Conservation (phyloP, 1,284 basidiomycete genomes). For the Chiua sp. region DNA sequence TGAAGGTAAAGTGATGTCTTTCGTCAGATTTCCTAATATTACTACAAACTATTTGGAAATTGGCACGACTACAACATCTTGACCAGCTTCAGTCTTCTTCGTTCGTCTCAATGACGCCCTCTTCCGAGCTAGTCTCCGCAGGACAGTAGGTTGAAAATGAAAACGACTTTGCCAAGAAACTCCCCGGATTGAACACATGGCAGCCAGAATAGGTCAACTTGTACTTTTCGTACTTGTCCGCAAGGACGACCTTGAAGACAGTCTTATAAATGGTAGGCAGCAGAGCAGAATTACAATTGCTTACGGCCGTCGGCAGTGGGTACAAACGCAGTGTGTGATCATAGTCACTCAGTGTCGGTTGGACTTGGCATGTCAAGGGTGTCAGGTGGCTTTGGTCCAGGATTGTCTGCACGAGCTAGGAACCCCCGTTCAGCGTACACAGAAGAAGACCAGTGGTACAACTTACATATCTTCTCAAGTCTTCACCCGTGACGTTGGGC, state of each 20-base stretch:
- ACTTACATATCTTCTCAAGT: conserved; percentile 87
- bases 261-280: conserved; percentile 8
- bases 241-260: conserved; percentile 79
- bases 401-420: conserved; percentile 90
- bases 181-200: conserved; percentile 98
- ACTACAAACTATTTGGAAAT: background rate
- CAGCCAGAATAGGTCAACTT: conserved; percentile 98
- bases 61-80: background rate
- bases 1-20: background rate
- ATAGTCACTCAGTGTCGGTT: conserved; percentile 90
- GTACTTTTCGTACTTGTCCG: conserved; percentile 96
- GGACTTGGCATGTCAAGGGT: conserved; percentile 83
- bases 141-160: conserved; percentile 92
- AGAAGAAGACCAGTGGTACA: background rate
- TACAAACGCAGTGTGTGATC: conserved; percentile 95
- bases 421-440: conserved; percentile 8
- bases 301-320: conserved; percentile 91
- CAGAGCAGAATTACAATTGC: background rate
- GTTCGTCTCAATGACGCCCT: conserved; percentile 54
- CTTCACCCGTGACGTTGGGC: conserved; percentile 71
- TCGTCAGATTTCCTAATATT: background rate
- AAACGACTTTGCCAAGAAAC: conserved; percentile 80
- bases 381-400: conserved; percentile 92
- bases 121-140: conserved; percentile 75
- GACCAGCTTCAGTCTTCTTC: conserved; percentile 30